Conservation (phyloP, 768 basidiomycete species). For the Daedalea quercina region DNA sequence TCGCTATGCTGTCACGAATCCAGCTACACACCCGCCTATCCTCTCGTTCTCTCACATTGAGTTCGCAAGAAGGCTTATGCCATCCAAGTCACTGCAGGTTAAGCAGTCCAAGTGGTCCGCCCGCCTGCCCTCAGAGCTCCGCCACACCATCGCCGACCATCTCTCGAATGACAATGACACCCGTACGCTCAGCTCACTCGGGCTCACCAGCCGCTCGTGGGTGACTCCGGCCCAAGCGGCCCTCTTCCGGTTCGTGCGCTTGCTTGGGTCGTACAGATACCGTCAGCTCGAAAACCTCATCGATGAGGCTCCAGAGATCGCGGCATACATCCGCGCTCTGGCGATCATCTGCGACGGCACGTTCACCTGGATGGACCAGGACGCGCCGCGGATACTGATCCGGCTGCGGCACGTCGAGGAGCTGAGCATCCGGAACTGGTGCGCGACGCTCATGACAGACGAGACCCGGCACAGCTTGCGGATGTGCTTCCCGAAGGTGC, state of each 20-base stretch:
- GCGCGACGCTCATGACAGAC: neutral
- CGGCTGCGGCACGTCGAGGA: neutral
- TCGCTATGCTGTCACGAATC: no score
- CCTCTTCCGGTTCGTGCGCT: conserved; percentile 10
- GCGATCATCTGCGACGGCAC: conserved; percentile 2
- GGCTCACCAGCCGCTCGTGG: conserved; percentile 11
- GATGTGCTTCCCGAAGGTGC: neutral
- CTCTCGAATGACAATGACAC: conserved; percentile 8
- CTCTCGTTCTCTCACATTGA: no score
- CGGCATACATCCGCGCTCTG: neutral
- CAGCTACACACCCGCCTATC: no score
- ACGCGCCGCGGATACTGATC: conserved; percentile 1
- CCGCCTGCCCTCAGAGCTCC: conserved; percentile 7
- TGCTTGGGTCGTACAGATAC: neutral
- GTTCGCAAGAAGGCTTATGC: no score
- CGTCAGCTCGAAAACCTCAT: neutral
- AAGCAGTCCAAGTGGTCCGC: neutral
- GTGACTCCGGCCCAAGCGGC: conserved; percentile 6
- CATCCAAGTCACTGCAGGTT: neutral
- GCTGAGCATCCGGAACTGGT: neutral
- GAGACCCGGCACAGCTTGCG: neutral
- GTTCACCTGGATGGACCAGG: conserved; percentile 2
- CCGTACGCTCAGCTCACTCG: conserved; percentile 5
- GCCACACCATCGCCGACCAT: conserved; percentile 12
- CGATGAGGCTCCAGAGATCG: neutral